phyloP scores from a whole-genome alignment of 2,329 filamentous ascomycete genomes.

The Ophioceras dolichostomum region DNA sequence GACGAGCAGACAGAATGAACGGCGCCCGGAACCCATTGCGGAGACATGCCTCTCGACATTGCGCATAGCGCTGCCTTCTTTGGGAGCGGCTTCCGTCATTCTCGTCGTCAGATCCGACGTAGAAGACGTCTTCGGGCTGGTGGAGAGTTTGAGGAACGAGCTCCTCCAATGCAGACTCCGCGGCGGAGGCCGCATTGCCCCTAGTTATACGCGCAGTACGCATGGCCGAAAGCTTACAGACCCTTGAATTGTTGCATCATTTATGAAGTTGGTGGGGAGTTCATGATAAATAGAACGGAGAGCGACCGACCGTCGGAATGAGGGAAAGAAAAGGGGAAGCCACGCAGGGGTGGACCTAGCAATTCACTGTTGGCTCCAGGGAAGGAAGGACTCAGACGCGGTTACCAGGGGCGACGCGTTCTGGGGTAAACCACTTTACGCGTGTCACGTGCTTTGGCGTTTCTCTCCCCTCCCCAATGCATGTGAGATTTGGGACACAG shows the following conservation, averaged over 20 bases:
- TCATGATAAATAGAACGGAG: background rate
- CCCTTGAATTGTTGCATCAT: background rate
- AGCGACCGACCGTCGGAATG: too few species aligned
- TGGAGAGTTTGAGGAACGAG: constrained; percentile 22
- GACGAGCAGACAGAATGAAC: constrained; percentile 43
- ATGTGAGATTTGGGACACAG: too few species aligned
- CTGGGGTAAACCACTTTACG: background rate
- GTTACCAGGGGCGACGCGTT: background rate
- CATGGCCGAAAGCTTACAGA: background rate
- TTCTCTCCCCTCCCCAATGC: too few species aligned
- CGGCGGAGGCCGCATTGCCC: background rate
- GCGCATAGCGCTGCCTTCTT: constrained; percentile 42
- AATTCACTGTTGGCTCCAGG: background rate
- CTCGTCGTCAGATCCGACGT: constrained; percentile 45
- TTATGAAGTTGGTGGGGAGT: background rate
- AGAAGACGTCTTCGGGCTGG: constrained; percentile 33
- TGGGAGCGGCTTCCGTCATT: constrained; percentile 31
- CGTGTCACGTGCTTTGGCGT: background rate
- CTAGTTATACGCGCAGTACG: background rate
- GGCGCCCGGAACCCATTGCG: constrained; percentile 31
- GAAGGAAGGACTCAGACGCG: background rate
- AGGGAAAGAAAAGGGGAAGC: too few species aligned
- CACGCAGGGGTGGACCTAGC: background rate
- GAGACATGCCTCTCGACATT: constrained; percentile 41
- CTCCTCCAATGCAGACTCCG: background rate